Percentiles rank a stretch among this genome's conserved stretches.
These are phyloP conservation scores for Penicillium sp. DNA, from an alignment of 2,329 filamentous ascomycete genomes.

Conservation along the genomic window DNA sequence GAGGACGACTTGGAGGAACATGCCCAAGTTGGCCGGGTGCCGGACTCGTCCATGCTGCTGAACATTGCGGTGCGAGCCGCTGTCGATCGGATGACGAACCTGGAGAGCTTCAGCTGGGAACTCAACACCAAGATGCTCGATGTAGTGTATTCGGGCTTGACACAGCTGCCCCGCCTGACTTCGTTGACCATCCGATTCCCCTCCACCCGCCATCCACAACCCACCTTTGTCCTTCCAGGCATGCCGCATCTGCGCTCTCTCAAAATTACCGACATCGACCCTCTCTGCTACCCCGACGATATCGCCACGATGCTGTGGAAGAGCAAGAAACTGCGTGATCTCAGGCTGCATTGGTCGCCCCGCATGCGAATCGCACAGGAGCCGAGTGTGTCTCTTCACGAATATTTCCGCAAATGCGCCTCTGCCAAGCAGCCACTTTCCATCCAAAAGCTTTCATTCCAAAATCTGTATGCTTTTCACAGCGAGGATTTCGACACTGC, in stretches of 20 bases:
- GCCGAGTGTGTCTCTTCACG: slow-evolving; percentile 53
- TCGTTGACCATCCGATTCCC: slow-evolving; percentile 58
- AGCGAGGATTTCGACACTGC: slow-evolving; percentile 47
- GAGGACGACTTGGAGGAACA: slow-evolving; percentile 58
- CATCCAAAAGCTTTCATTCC: slow-evolving; percentile 52
- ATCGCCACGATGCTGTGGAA: slow-evolving; percentile 55
- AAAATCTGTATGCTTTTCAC: slow-evolving; percentile 58
- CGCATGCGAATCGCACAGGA: slow-evolving; percentile 60
- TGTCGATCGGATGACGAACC: slow-evolving; percentile 56
- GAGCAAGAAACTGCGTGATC: slow-evolving; percentile 54
- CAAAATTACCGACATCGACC: slow-evolving; percentile 59
- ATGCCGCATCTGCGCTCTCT: slow-evolving; percentile 55
- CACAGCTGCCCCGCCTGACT: slow-evolving; percentile 49
- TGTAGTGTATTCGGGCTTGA: slow-evolving; percentile 58
- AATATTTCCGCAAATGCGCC: slow-evolving; percentile 57
- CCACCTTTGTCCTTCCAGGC: slow-evolving; percentile 55
- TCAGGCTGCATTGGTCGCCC: slow-evolving; percentile 60
- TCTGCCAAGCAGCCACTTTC: slow-evolving; percentile 47
- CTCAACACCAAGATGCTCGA: slow-evolving; percentile 60
- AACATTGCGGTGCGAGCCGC: slow-evolving; percentile 59
- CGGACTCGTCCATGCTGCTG: slow-evolving; percentile 63
- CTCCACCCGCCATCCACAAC: slow-evolving; percentile 55
- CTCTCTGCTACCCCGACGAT: slow-evolving; percentile 63
- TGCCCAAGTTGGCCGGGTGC: slow-evolving; percentile 56
- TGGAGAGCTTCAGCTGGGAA: slow-evolving; percentile 59